These are phyloP conservation scores for Diaporthe citrichinensis DNA, from an alignment of 2,329 filamentous ascomycete species.

Conservation along the genomic window DNA sequence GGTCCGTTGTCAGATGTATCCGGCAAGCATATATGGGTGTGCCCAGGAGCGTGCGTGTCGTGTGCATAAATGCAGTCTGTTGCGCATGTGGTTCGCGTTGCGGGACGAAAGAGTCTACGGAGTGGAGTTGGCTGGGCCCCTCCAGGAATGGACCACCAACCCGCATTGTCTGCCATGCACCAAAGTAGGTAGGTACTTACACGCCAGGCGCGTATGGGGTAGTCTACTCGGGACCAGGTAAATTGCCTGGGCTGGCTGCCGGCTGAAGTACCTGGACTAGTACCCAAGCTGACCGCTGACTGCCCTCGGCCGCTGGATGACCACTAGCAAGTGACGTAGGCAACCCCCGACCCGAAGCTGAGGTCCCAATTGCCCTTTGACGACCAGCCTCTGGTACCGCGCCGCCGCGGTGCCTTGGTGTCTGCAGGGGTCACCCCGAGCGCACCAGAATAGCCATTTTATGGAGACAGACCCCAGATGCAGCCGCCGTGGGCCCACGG, in stretches of 20 bases:
- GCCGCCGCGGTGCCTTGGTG: neutral
- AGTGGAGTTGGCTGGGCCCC: conserved; percentile 19
- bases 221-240: neutral
- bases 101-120: conserved; percentile 29
- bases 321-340: conserved; percentile 25
- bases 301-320: neutral
- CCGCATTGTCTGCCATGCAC: conserved; percentile 2
- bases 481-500: conserved; percentile 13
- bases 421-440: conserved; percentile 4
- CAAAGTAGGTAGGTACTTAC: neutral
- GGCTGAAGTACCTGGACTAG: conserved; percentile 6
- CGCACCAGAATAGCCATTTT: conserved; percentile 13
- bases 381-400: neutral
- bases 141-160: conserved; percentile 14
- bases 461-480: conserved; percentile 37
- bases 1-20: neutral
- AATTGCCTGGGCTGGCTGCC: neutral
- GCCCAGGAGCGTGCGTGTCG: neutral
- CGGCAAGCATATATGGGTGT: neutral
- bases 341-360: conserved; percentile 7
- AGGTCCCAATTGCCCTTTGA: conserved; percentile 19
- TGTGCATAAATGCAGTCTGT: conserved; percentile 14
- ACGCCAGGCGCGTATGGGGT: neutral
- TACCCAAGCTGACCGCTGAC: conserved; percentile 5
- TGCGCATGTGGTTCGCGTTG: conserved; percentile 29